Conservation (phyloP, 441 rosid species). For the Adansonia gregorii region DNA sequence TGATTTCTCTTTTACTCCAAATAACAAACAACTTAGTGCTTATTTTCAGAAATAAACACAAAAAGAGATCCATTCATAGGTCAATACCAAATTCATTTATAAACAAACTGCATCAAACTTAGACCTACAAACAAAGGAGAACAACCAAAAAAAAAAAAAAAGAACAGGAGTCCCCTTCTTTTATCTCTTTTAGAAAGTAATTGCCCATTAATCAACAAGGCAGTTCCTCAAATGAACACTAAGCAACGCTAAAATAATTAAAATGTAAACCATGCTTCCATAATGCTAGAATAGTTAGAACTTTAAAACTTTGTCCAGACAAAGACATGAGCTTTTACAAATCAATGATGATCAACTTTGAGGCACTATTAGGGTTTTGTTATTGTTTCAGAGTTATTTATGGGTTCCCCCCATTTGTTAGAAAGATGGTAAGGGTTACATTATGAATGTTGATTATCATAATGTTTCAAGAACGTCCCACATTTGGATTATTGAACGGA, state of each 20-base stretch:
- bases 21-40: background rate
- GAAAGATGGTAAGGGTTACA: background rate
- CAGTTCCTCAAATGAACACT: background rate
- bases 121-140: background rate
- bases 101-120: background rate
- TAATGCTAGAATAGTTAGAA: too few species aligned
- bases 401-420: background rate
- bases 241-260: background rate
- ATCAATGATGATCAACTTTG: background rate
- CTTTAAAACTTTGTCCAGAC: background rate
- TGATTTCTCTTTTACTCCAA: background rate
- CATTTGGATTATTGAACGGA: background rate
- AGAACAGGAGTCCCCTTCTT: background rate
- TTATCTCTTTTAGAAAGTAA: background rate
- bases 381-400: background rate
- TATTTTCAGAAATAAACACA: slow-evolving; percentile 16
- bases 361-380: background rate
- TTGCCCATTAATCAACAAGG: background rate
- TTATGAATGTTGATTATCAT: background rate
- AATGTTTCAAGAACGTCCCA: background rate
- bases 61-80: background rate
- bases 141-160: background rate
- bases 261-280: background rate
- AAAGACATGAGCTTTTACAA: background rate
- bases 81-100: background rate